Conservation (phyloP, 1,139 yeast species). For the Kodamaea sp. region DNA sequence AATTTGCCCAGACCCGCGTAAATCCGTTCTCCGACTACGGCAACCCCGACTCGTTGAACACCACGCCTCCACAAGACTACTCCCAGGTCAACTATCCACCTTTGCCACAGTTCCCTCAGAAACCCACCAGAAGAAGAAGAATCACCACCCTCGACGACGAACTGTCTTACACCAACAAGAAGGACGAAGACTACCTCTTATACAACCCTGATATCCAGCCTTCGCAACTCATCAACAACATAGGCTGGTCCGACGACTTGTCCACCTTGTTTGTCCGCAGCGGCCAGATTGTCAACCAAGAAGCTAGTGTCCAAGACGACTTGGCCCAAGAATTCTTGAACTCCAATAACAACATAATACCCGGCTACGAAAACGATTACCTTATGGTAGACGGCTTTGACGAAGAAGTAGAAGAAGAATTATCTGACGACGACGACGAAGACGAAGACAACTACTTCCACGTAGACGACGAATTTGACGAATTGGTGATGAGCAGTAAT, state of each 20-base stretch:
- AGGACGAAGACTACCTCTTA: slow-evolving; percentile 41
- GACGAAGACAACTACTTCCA: slow-evolving; percentile 41
- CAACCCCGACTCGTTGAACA: slow-evolving; percentile 33
- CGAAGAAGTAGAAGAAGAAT: slow-evolving; percentile 49
- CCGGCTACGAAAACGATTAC: slow-evolving; percentile 41
- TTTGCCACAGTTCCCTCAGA: slow-evolving; percentile 14
- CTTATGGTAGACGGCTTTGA: slow-evolving; percentile 34
- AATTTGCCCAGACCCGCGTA: slow-evolving; percentile 11
- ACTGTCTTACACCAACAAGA: slow-evolving; percentile 18
- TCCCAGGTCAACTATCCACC: slow-evolving; percentile 14
- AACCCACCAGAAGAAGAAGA: slow-evolving; percentile 31
- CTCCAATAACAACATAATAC: slow-evolving; percentile 22
- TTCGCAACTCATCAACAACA: slow-evolving; percentile 36
- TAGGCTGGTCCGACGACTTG: slow-evolving; percentile 18
- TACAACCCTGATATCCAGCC: slow-evolving; percentile 49
- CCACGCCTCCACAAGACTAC: slow-evolving; percentile 13
- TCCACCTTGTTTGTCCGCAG: slow-evolving; percentile 36
- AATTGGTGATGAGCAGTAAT: slow-evolving; percentile 26
- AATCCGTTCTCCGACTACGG: slow-evolving; percentile 42
- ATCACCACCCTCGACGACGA: slow-evolving; percentile 37
- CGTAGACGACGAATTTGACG: slow-evolving; percentile 38
- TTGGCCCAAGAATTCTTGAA: slow-evolving; percentile 8
- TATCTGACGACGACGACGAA: slow-evolving; percentile 51
- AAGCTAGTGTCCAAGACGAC: slow-evolving; percentile 10
- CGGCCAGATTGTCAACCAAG: slow-evolving; percentile 11